A percentile compares a stretch with the other conserved stretches of the same genome.
Conservation (phyloP, 257 asterid species). For the Coffea canephora region DNA sequence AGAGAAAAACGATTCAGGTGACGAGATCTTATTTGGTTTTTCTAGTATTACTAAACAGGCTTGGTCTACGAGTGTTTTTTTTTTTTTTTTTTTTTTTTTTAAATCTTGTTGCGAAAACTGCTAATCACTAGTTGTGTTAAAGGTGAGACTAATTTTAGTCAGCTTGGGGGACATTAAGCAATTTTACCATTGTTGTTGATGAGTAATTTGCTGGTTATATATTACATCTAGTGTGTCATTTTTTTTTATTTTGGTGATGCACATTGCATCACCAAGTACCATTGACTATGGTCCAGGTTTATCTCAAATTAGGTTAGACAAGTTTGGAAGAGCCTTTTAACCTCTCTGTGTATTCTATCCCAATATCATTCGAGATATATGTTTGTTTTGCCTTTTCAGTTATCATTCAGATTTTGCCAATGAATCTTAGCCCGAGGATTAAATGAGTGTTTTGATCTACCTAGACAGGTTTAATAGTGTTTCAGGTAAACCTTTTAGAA, state of each 20-base stretch:
- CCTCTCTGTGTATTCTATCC: neutral
- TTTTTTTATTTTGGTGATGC: neutral
- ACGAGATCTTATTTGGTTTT: slow-evolving; percentile 32
- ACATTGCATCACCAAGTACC: neutral
- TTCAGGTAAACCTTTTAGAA: neutral
- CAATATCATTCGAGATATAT: neutral
- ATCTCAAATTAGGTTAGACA: neutral
- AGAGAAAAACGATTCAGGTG: slow-evolving; percentile 86
- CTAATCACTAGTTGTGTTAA: neutral
- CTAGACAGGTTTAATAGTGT: neutral
- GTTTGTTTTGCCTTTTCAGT: neutral
- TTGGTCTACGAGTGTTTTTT: neutral
- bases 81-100: neutral
- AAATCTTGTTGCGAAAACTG: neutral
- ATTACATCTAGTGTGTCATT: neutral
- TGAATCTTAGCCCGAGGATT: neutral
- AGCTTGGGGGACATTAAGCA: neutral
- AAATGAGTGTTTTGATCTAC: neutral
- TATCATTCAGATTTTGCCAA: neutral
- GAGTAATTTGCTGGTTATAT: neutral
- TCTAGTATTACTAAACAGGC: neutral
- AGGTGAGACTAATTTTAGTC: neutral
- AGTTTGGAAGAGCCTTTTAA: neutral
- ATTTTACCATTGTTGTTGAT: neutral
- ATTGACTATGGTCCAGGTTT: neutral